These are phyloP conservation scores for Athelia psychrophila DNA, from an alignment of 1,284 basidiomycete species.

Conservation along the genomic window DNA sequence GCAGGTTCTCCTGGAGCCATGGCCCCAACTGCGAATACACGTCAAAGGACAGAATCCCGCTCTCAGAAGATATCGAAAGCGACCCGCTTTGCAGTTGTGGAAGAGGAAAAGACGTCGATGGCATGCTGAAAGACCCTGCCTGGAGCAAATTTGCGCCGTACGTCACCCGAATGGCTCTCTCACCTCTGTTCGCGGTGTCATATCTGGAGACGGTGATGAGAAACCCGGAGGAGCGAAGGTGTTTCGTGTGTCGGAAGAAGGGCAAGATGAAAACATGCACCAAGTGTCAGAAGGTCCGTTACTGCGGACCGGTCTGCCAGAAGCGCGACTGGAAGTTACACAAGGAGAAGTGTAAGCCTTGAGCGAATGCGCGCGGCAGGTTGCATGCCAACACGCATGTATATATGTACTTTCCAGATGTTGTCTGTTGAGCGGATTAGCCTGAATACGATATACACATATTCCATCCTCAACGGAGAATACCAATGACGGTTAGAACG, in stretches of 20 bases:
- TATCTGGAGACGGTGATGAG: slow-evolving; percentile 36
- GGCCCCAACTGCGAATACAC: slow-evolving; percentile 42
- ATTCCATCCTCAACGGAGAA: too few relatives aligned
- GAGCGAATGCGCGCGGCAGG: too few relatives aligned
- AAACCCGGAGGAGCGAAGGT: slow-evolving; percentile 15
- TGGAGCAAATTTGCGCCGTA: slow-evolving; percentile 35
- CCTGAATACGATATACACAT: too few relatives aligned
- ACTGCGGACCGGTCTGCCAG: slow-evolving; percentile 24
- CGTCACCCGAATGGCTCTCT: slow-evolving; percentile 44
- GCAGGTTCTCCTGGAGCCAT: slow-evolving; percentile 47
- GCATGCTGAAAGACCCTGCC: slow-evolving; percentile 20
- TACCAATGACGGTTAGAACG: too few relatives aligned
- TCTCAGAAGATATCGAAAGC: slow-evolving; percentile 23
- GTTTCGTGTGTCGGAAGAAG: slow-evolving; percentile 21
- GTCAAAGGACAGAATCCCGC: slow-evolving; percentile 24
- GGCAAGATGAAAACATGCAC: slow-evolving; percentile 18
- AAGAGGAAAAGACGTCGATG: slow-evolving; percentile 34
- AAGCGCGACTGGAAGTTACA: slow-evolving; percentile 26
- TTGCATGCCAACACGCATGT: too few relatives aligned
- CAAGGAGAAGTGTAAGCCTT: slow-evolving; percentile 14
- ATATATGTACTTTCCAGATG: too few relatives aligned
- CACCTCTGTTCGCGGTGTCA: slow-evolving; percentile 44
- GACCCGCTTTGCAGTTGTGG: slow-evolving; percentile 50
- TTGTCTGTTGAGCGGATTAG: too few relatives aligned
- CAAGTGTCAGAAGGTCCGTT: slow-evolving; percentile 20